A percentile compares a stretch with the other conserved stretches of the same genome.
These are phyloP conservation scores for Azolla pinnata DNA, from an alignment of 75 land plant genomes.

Conservation along the genomic window DNA sequence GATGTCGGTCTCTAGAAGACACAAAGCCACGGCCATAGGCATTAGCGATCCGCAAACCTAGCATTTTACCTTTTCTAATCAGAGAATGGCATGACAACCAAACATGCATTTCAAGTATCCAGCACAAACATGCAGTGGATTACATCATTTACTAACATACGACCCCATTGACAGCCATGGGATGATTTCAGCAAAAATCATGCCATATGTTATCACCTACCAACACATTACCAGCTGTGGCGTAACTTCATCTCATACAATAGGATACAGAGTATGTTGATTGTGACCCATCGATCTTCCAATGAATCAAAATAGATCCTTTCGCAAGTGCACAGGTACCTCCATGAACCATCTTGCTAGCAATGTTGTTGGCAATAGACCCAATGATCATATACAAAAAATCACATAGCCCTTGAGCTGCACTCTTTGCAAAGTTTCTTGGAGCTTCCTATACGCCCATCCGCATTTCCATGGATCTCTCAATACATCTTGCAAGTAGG, in stretches of 20 bases:
- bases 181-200: neutral
- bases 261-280: neutral
- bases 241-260: neutral
- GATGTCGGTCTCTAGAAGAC: slow-evolving; percentile 31
- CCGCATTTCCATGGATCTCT: no score
- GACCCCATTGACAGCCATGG: neutral
- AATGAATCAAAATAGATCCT: neutral
- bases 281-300: neutral
- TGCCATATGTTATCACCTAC: neutral
- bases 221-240: neutral
- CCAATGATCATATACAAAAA: no score
- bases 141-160: neutral
- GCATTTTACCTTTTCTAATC: neutral
- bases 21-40: slow-evolving; percentile 31
- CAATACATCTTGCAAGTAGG: no score
- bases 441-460: neutral
- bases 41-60: slow-evolving; percentile 22
- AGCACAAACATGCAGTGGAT: neutral
- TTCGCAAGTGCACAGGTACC: neutral
- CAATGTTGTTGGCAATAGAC: no score
- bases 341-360: no score
- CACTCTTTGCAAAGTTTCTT: neutral
- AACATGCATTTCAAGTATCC: neutral
- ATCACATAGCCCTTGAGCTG: neutral
- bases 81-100: neutral